Evolutionary conservation across 805 yeast genomes (phyloP).

Genomic region (Saccharomycopsis guyanensis): DNA sequence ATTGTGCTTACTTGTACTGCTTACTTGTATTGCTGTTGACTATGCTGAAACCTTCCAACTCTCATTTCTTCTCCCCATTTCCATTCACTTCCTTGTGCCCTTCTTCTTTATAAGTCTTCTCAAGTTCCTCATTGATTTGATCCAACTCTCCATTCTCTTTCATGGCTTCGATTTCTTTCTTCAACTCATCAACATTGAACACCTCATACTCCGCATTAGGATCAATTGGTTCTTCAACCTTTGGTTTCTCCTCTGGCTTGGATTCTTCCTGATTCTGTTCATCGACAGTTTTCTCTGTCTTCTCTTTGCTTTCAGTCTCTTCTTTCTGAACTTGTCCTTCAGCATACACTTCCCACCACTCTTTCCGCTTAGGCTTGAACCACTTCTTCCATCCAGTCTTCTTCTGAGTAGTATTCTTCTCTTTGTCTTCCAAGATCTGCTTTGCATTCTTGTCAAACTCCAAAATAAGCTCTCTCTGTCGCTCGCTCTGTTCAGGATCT

Average conservation of each 20-base stretch:
- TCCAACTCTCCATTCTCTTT: constrained; percentile 20
- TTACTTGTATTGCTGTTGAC: neutral
- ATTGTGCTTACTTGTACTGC: too few species aligned
- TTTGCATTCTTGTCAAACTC: constrained; percentile 85
- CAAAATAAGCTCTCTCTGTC: constrained; percentile 70
- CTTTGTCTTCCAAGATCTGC: constrained; percentile 39
- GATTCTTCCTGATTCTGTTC: neutral
- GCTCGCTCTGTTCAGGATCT: constrained; percentile 77
- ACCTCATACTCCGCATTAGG: constrained; percentile 26
- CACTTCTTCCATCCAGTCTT: constrained; percentile 35
- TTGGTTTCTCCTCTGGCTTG: neutral
- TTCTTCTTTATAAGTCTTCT: constrained; percentile 23
- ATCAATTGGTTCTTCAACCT: constrained; percentile 30
- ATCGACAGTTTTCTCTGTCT: constrained; percentile 26
- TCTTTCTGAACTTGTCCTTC: constrained; percentile 29
- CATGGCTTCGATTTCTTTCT: constrained; percentile 26
- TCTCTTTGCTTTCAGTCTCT: constrained; percentile 43
- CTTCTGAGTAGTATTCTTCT: constrained; percentile 22
- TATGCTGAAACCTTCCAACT: neutral
- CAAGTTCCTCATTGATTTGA: constrained; percentile 18
- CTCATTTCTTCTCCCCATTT: neutral
- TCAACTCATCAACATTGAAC: constrained; percentile 30
- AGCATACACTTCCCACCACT: constrained; percentile 46
- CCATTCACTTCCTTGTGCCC: too few species aligned
- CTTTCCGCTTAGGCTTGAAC: constrained; percentile 46